Conservation (phyloP, 345 rosid genomes). For the Jatropha curcas region DNA sequence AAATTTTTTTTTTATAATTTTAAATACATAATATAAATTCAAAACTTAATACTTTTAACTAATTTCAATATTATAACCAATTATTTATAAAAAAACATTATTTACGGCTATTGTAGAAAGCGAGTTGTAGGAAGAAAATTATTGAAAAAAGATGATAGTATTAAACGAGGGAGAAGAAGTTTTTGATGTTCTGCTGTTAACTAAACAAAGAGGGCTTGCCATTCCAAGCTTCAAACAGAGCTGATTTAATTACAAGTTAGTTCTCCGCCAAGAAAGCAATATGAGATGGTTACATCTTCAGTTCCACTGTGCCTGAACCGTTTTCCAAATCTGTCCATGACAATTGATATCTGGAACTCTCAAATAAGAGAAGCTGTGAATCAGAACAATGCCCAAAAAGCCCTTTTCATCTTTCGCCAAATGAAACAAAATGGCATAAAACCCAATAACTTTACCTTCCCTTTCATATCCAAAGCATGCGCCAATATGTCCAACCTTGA, state of each 20-base stretch:
- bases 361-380: constrained; percentile 47
- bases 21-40: too few relatives aligned
- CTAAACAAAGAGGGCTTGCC: too few relatives aligned
- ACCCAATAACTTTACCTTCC: constrained; percentile 60
- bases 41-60: too few relatives aligned
- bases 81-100: too few relatives aligned
- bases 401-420: constrained; percentile 46
- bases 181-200: too few relatives aligned
- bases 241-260: constrained; percentile 18
- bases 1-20: too few relatives aligned
- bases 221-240: too few relatives aligned
- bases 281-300: constrained; percentile 32
- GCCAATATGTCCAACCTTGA: constrained; percentile 39
- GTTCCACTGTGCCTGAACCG: constrained; percentile 21
- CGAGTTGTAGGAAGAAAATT: too few relatives aligned
- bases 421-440: constrained; percentile 44
- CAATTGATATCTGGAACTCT: constrained; percentile 41
- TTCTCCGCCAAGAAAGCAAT: constrained; percentile 1
- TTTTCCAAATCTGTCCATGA: constrained; percentile 9
- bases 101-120: too few relatives aligned
- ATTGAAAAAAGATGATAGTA: too few relatives aligned
- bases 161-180: too few relatives aligned
- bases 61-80: too few relatives aligned
- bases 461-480: constrained; percentile 63
- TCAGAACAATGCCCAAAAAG: constrained; percentile 32